Evolutionary conservation across 139 green algal species (phyloP), one percentile per base, ranked within the genome.

Genomic region (Auxenochlorella pyrenoidosa): DNA sequence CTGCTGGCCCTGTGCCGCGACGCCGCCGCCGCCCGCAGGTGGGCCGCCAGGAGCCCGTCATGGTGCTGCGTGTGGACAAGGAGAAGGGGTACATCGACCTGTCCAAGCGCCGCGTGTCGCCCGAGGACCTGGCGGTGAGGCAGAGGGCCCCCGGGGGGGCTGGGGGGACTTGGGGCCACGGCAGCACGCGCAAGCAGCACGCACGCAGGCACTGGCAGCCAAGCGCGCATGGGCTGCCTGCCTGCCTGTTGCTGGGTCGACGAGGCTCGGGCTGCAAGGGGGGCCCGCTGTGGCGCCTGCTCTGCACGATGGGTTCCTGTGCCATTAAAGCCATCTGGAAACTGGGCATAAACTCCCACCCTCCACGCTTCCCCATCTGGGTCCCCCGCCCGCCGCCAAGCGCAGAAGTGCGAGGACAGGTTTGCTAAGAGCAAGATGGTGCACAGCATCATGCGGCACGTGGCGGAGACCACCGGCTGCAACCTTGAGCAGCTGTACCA

Each of bases 1-100:
- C 24, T 78, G 72, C 72, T 34, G 36, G 30, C 19, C 21, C 10
- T 51, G 38, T 38, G 41, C 8, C 38, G 3, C 22, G 2, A 2
- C 36, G 12, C 19, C 21, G n/a, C n/a, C n/a, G n/a, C n/a, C n/a
- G n/a, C 41, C 72, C 26, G 75, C 43, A 81, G 75, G 75, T 97
- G 30, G 98, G 98, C 18, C 89, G 97, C 32, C 96, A 99, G 91
- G 98, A 99, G 87, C 97, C 98, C 0, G 98, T 99, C n/a, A 99
- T 99, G 98, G 98, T 99, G 82, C 94, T 99, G 66, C 96, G 98
- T 91, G 98, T 99, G 84, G 98, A 99, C 92, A 98, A 99, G 85
- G 97, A 99, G 85, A 99, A 99, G 91, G 98, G 98, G 0, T 99
- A 99, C 94, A 99, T 99, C 79, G 98, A 99, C 84, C 88, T 99